Base-by-base conservation (phyloP, 805 yeast genomes). In the Ascoidea tarda region DNA sequence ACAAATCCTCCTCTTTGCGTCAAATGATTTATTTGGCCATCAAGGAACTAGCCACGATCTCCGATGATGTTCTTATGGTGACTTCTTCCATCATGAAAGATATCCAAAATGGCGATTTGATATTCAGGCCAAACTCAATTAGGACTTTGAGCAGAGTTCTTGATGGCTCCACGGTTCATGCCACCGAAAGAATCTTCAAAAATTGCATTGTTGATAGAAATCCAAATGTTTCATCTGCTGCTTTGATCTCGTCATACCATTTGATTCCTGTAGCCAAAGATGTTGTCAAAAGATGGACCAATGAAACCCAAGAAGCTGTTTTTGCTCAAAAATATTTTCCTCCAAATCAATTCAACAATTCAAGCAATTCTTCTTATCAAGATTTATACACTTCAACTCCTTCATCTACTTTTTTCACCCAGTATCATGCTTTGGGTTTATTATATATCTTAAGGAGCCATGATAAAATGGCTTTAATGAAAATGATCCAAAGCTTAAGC, bases 81-180 rank as follows among this genome's bases (percentile, higher is more conserved):
- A 93, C 99, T 32, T 87, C 96, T 2, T 89, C 96, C 32, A 90
- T 93, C 64, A 93, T 93, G 97, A 90, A 90, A 70, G 99, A 93
- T 70, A 87, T 93, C 52, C 97, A 95, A 70, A 83, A 82, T 59
- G 91, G 91, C 53, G 95, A 87, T 55, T 72, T 79, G 58, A 72
- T 88, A 56, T 89, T 84, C 69, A 88, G 89, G 64, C 96, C 99
- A 53, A 85, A 93, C 65, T 98, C 99, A 31, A 84, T 93, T 57
- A 81, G 99, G 67, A 85, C 98, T 0, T 76, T 93, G 62, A 81
- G 90, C 21, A 79, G 95, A 58, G 96, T 93, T 45, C 75, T 93
- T 63, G 99, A 93, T 66, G 85, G 82, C 28, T 76, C 88, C 38
- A 90, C 96, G 6, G 95, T 95, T 49, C 90, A 88, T 60, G 87